Conservation (phyloP, 257 asterid species). For the Jaltomata sinuosa region DNA sequence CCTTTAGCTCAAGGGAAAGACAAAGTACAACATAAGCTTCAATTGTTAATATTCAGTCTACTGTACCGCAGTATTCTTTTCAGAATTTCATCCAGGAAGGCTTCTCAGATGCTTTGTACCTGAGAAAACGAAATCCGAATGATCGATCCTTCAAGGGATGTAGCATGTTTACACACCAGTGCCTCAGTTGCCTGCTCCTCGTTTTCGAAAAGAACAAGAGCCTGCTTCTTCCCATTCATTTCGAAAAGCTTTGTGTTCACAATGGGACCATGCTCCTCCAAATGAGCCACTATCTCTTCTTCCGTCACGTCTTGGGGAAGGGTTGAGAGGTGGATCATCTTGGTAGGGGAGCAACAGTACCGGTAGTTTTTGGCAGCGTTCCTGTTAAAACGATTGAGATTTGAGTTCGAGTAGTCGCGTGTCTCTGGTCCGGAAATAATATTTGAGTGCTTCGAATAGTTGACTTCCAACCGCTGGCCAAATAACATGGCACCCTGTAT, state of each 20-base stretch:
- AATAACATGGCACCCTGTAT: constrained; percentile 78
- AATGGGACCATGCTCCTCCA: constrained; percentile 80
- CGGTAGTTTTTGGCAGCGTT: constrained; percentile 94
- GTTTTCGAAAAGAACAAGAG: constrained; percentile 74
- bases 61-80: neutral
- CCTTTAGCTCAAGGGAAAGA: neutral
- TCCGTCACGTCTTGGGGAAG: constrained; percentile 75
- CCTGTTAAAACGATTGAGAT: constrained; percentile 88
- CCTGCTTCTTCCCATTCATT: constrained; percentile 95
- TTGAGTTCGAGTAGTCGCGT: constrained; percentile 85
- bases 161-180: constrained; percentile 94
- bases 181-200: constrained; percentile 98
- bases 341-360: constrained; percentile 94
- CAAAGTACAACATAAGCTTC: neutral
- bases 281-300: constrained; percentile 59
- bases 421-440: constrained; percentile 86
- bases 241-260: constrained; percentile 68
- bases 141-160: constrained; percentile 74
- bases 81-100: neutral
- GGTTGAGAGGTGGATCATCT: constrained; percentile 89
- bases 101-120: constrained; percentile 68
- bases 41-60: neutral
- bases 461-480: constrained; percentile 92
- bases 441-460: constrained; percentile 72
- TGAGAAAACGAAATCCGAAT: constrained; percentile 93